Base-by-base conservation (phyloP, 164 flowering plant genomes). In the Dillenia suffruticosa region DNA sequence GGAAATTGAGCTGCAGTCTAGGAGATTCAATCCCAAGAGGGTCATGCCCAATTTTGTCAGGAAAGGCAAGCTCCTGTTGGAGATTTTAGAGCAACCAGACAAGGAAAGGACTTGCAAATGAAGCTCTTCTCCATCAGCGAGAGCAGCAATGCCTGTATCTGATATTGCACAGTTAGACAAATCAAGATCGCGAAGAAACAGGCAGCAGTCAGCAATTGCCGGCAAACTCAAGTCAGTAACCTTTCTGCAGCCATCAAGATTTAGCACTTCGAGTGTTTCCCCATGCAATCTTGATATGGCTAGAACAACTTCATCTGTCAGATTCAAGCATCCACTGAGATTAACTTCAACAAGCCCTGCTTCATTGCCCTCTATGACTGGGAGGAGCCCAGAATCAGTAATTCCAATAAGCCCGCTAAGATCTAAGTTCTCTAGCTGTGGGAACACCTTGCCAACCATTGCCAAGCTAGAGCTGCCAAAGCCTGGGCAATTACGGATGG, bases 21-120 rank as follows among this genome's bases (percentile, higher is more conserved):
- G 85, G 54, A 90, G 81, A 61, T 88, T 90, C 83, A 90, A 72
- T 0, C 96, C 94, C 49, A 82, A 58, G 8, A 90, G 72, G n/a
- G 79, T 79, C 55, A 64, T 56, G 4, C 87, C 88, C 72, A 90
- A 46, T 49, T 77, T 74, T 44, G 61, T 64, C 49, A 90, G 75
- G 61, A 57, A 73, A 10, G 82, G 75, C 60, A 81, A 4, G 63
- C 87, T 81, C 70, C 67, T 72, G 69, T 74, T 72, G 44, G 90
- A 73, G 44, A 84, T 57, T 57, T 50, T 61, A 7, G 81, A 75
- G 68, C 92, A 87, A 11, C 86, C 81, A 3, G 92, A 77, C 10
- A 87, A 13, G 6, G 86, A 82, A 12, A 87, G 86, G 55, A 83
- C 69, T 58, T 73, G 81, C 58, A 84, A 56, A 67, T 75, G 73